phyloP scores from a whole-genome alignment of 495 filamentous ascomycete species.

The Podospora conica region DNA sequence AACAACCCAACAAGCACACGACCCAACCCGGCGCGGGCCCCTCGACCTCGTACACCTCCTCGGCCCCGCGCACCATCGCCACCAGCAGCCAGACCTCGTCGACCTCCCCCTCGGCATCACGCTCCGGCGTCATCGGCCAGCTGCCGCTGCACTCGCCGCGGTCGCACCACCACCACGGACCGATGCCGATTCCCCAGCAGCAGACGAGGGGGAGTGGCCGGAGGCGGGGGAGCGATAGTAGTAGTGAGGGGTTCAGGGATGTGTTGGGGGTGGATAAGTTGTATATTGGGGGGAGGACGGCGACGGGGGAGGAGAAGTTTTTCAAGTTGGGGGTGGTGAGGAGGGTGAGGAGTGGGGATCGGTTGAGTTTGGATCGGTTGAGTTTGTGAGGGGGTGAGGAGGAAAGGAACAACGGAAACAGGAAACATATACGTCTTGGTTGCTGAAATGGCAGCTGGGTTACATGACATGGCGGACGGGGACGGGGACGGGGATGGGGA shows the following conservation, averaged over 20 bases:
- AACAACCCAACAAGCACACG: slow-evolving; percentile 40
- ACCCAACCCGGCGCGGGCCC: slow-evolving; percentile 27
- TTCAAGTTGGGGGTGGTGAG: slow-evolving; percentile 61
- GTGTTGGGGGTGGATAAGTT: slow-evolving; percentile 67
- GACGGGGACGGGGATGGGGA: neutral
- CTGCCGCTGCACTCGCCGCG: slow-evolving; percentile 41
- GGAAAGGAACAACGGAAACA: too few relatives aligned
- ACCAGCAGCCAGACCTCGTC: slow-evolving; percentile 18
- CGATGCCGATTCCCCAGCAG: slow-evolving; percentile 33
- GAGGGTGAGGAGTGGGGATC: slow-evolving; percentile 49
- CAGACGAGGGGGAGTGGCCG: slow-evolving; percentile 25
- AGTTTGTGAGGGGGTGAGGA: slow-evolving; percentile 38
- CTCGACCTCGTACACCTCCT: slow-evolving; percentile 15
- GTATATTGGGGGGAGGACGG: slow-evolving; percentile 84
- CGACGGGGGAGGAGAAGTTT: slow-evolving; percentile 80
- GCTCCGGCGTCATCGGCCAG: slow-evolving; percentile 37
- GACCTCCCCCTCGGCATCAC: slow-evolving; percentile 26
- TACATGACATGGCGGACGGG: neutral
- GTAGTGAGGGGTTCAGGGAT: slow-evolving; percentile 72
- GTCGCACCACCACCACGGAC: slow-evolving; percentile 29
- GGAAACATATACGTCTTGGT: neutral
- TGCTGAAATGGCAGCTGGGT: neutral
- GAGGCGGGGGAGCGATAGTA: slow-evolving; percentile 72
- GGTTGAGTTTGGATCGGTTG: slow-evolving; percentile 50
- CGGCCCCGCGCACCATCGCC: slow-evolving; percentile 28